These are phyloP conservation scores for Leptomonas seymouri DNA, from an alignment of 208 protist species.

Conservation along the genomic window DNA sequence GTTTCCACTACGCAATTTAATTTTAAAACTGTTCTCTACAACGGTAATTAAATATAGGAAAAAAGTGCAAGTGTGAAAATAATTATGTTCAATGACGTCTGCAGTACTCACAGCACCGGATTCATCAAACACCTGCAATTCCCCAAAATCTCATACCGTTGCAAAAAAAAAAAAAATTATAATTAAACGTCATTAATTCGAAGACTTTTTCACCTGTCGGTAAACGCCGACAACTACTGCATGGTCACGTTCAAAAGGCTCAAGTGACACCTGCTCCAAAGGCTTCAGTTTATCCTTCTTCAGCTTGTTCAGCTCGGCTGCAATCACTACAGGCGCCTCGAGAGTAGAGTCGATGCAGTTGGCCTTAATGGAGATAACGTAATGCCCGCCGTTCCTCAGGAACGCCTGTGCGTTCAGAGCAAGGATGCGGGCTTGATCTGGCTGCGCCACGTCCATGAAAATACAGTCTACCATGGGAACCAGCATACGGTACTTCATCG, in stretches of 20 bases:
- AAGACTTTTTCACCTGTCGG: conserved; percentile 82
- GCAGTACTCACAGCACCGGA: too few relatives aligned
- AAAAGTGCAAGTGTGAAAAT: too few relatives aligned
- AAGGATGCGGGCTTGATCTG: conserved; percentile 99
- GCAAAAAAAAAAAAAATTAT: conserved; percentile 4
- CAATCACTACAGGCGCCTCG: conserved; percentile 97
- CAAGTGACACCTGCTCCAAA: conserved; percentile 98
- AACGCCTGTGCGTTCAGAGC: conserved; percentile 99
- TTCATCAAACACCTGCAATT: too few relatives aligned
- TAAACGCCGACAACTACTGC: conserved; percentile 97
- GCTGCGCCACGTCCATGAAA: conserved; percentile 99
- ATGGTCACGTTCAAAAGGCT: conserved; percentile 99
- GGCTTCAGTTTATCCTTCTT: conserved; percentile 98
- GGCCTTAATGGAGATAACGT: conserved; percentile 99
- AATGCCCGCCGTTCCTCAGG: conserved; percentile 99
- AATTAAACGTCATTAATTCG: conserved; percentile 9
- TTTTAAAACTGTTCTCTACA: too few relatives aligned
- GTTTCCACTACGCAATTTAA: too few relatives aligned
- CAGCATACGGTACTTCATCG: conserved; percentile 99
- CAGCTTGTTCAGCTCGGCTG: conserved; percentile 97
- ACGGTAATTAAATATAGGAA: too few relatives aligned
- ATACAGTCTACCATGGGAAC: conserved; percentile 99
- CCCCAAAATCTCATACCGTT: not conserved
- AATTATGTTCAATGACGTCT: too few relatives aligned
- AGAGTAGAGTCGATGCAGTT: conserved; percentile 99